These are phyloP conservation scores for Zychaea mexicana DNA, from an alignment of 371 early-diverging fungal genomes.

Conservation along the genomic window DNA sequence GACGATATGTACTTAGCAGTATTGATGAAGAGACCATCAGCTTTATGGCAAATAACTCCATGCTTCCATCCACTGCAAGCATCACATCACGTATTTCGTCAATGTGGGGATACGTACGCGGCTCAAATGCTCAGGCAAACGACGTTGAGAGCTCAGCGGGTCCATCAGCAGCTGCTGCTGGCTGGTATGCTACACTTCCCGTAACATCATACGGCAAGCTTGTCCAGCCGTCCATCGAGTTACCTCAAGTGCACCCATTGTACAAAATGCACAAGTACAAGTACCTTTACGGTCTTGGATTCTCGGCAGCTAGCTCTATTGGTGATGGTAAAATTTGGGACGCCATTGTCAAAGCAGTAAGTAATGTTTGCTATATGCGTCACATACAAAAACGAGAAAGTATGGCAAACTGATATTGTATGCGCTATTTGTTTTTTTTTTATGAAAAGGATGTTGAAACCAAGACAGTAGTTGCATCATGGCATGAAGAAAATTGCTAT, in stretches of 20 bases:
- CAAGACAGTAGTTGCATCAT: constrained; percentile 35
- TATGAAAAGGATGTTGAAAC: constrained; percentile 28
- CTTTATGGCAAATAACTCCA: constrained; percentile 24
- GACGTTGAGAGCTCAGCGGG: constrained; percentile 14
- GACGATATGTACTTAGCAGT: constrained; percentile 60
- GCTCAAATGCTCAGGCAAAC: constrained; percentile 14
- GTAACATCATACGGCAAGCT: constrained; percentile 23
- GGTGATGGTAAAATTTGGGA: constrained; percentile 63
- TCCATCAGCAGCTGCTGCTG: constrained; percentile 10
- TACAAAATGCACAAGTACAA: constrained; percentile 57
- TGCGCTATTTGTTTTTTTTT: not conserved
- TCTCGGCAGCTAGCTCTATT: constrained; percentile 33
- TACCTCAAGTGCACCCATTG: constrained; percentile 69
- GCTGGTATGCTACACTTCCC: constrained; percentile 37
- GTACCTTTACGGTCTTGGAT: constrained; percentile 71
- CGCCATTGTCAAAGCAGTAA: constrained; percentile 68
- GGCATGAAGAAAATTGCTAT: constrained; percentile 67
- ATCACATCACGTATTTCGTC: constrained; percentile 33
- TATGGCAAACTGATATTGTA: not conserved
- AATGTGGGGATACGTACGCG: constrained; percentile 25
- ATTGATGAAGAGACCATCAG: constrained; percentile 2
- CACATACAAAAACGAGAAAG: not conserved
- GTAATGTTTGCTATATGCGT: no score
- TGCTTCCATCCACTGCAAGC: constrained; percentile 28
- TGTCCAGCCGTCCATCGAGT: constrained; percentile 52